These are phyloP conservation scores for Cytospora schulzeri DNA, from an alignment of 2,329 filamentous ascomycete genomes.

Conservation along the genomic window DNA sequence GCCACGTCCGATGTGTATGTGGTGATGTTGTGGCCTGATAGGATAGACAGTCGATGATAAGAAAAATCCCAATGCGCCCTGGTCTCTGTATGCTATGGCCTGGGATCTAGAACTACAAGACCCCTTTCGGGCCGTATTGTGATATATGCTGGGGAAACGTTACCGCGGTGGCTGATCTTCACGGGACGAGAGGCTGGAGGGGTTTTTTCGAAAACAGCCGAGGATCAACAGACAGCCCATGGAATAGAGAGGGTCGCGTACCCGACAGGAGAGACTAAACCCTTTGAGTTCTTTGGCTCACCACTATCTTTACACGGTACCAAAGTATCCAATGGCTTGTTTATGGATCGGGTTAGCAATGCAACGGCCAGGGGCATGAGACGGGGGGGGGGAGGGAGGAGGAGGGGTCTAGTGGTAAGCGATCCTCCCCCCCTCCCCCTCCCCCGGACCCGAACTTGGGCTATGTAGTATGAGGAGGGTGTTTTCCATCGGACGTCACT, in stretches of 20 bases:
- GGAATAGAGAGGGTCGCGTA: not conserved
- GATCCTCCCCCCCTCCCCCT: not conserved
- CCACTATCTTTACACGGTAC: not conserved
- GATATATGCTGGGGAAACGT: not conserved
- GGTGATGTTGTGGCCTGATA: not conserved
- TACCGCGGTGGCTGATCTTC: not conserved
- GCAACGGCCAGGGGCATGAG: not conserved
- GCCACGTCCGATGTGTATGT: not conserved
- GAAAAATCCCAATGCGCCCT: not conserved
- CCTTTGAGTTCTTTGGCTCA: not conserved
- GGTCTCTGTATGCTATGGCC: too few relatives aligned
- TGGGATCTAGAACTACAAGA: not conserved
- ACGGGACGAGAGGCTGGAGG: not conserved
- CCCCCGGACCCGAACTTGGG: too few relatives aligned
- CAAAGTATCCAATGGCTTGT: not conserved
- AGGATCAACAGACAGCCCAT: not conserved
- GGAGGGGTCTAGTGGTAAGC: too few relatives aligned
- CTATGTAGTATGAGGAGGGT: not conserved
- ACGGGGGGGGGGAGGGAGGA: too few relatives aligned
- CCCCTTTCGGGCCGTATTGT: too few relatives aligned
- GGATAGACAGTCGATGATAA: not conserved
- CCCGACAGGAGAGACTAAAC: not conserved
- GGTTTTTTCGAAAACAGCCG: not conserved
- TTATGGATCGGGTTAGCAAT: not conserved
- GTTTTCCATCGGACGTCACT: not conserved